These are phyloP conservation scores for Luzula sylvatica DNA, from an alignment of 176 grass and related monocot genomes.

Conservation along the genomic window DNA sequence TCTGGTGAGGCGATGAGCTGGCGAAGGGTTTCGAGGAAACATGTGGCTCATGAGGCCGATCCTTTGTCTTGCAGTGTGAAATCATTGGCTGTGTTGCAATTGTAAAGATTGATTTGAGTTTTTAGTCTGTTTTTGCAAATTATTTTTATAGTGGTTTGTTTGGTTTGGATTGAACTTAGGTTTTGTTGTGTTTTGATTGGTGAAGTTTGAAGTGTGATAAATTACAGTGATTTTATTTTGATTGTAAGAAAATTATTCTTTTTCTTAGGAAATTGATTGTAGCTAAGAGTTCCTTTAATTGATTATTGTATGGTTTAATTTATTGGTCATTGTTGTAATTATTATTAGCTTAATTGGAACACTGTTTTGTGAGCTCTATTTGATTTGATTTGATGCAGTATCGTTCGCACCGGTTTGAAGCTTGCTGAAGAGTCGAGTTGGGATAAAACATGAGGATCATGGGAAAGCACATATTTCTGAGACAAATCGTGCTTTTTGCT, in stretches of 20 bases:
- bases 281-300: too few relatives aligned
- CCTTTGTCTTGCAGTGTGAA: constrained; percentile 63
- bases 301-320: background rate
- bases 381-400: too few relatives aligned
- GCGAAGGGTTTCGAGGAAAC: constrained; percentile 42
- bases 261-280: too few relatives aligned
- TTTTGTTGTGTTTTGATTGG: constrained; percentile 7
- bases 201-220: background rate
- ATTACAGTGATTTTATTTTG: background rate
- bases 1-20: constrained; percentile 31
- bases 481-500: constrained; percentile 39
- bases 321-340: background rate
- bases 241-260: too few relatives aligned
- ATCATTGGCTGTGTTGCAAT: constrained; percentile 48
- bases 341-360: too few relatives aligned
- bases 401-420: too few relatives aligned
- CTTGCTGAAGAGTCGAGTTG: background rate
- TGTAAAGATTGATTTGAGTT: constrained; percentile 20
- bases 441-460: constrained; percentile 34
- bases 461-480: constrained; percentile 49
- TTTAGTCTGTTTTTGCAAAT: constrained; percentile 13
- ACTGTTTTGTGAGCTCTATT: too few relatives aligned
- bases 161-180: background rate
- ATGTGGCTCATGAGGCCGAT: constrained; percentile 44
- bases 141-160: background rate